These are phyloP conservation scores for Sporisorium iseilematis-ciliati DNA, from an alignment of 1,284 basidiomycete species.

Conservation along the genomic window DNA sequence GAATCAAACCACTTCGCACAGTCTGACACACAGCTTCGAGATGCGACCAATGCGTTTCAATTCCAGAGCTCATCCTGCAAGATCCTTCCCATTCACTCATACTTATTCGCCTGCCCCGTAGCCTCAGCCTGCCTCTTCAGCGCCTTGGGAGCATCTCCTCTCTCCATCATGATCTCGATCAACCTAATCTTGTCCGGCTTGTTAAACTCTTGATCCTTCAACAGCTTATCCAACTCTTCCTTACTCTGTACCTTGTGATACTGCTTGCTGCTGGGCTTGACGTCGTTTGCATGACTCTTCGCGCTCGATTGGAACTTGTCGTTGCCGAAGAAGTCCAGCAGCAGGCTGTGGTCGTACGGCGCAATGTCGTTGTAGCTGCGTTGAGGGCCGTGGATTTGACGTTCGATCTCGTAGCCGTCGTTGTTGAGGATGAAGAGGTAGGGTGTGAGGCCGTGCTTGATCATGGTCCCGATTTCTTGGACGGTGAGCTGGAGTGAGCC, in stretches of 20 bases:
- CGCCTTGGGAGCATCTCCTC: constrained; percentile 79
- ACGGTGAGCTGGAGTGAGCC: constrained; percentile 73
- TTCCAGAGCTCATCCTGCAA: too few species aligned
- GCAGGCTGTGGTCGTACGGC: constrained; percentile 46
- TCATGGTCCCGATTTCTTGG: constrained; percentile 80
- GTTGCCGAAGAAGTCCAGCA: constrained; percentile 59
- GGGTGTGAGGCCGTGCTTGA: constrained; percentile 77
- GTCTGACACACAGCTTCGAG: too few species aligned
- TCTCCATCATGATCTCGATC: constrained; percentile 82
- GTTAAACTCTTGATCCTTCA: constrained; percentile 76
- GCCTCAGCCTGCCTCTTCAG: constrained; percentile 75
- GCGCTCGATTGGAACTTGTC: constrained; percentile 14
- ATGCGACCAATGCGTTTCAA: too few species aligned
- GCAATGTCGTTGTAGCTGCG: constrained; percentile 68
- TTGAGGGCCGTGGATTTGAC: constrained; percentile 78
- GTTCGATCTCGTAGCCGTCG: constrained; percentile 81
- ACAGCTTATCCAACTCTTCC: constrained; percentile 76
- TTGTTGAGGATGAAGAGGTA: constrained; percentile 90
- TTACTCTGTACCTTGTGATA: constrained; percentile 79
- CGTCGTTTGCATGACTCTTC: constrained; percentile 71
- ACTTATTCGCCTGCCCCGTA: constrained; percentile 54
- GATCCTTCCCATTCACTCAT: constrained; percentile 12
- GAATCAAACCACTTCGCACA: too few species aligned
- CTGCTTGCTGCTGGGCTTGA: constrained; percentile 72
- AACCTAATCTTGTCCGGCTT: constrained; percentile 78